Conservation (phyloP, 1,284 basidiomycete species). For the Moniliophthora roreri region DNA sequence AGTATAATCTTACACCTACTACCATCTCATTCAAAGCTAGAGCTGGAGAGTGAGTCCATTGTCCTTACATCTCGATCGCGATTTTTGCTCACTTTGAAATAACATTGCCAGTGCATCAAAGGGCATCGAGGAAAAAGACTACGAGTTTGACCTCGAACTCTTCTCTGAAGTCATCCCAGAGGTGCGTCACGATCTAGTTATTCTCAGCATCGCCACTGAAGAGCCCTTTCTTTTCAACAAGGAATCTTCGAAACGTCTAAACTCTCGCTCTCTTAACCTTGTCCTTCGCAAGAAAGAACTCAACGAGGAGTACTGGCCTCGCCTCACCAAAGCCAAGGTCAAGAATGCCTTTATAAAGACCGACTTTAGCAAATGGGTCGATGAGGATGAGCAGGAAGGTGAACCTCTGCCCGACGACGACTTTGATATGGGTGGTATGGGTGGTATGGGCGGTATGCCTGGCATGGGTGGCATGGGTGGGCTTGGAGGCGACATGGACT, state of each 20-base stretch:
- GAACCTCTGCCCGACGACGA: constrained; percentile 41
- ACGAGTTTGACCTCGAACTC: constrained; percentile 73
- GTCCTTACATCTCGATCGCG: constrained; percentile 3
- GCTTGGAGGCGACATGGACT: constrained; percentile 40
- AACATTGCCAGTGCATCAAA: constrained; percentile 40
- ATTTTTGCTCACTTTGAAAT: neutral
- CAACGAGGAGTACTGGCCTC: constrained; percentile 83
- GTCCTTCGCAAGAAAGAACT: constrained; percentile 81
- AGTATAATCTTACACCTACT: constrained; percentile 65
- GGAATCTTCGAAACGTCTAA: constrained; percentile 65
- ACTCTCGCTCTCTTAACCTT: constrained; percentile 64
- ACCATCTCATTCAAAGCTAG: constrained; percentile 71
- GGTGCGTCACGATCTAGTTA: constrained; percentile 39
- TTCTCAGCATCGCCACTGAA: constrained; percentile 1
- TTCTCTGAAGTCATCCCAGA: constrained; percentile 75
- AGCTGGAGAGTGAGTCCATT: constrained; percentile 62
- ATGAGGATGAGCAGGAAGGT: constrained; percentile 92
- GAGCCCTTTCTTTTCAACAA: constrained; percentile 27
- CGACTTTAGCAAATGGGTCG: constrained; percentile 91
- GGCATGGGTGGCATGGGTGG: constrained; percentile 38
- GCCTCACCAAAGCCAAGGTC: constrained; percentile 84
- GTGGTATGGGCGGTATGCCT: constrained; percentile 41
- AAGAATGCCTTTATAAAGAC: constrained; percentile 85
- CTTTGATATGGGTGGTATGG: constrained; percentile 49
- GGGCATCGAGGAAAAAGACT: constrained; percentile 60